These are phyloP conservation scores for Nannizziopsis arthrosporioides DNA, from an alignment of 2,329 filamentous ascomycete species.

Conservation along the genomic window DNA sequence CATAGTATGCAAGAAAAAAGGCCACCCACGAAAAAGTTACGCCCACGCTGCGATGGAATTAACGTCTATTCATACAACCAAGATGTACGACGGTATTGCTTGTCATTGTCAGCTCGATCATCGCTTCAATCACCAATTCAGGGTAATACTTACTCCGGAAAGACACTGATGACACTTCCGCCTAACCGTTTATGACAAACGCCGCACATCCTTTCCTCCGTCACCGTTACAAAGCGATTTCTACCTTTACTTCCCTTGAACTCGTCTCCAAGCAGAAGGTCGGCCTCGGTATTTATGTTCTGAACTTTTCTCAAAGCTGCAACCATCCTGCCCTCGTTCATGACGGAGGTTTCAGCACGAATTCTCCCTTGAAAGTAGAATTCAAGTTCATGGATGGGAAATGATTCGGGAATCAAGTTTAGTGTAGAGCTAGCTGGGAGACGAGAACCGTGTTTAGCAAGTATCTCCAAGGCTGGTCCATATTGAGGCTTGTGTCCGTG, in stretches of 20 bases:
- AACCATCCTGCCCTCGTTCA: conserved; percentile 70
- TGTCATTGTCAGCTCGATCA: conserved; percentile 1
- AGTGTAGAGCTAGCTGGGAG: conserved; percentile 79
- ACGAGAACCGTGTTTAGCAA: conserved; percentile 86
- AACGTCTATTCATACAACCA: conserved; percentile 51
- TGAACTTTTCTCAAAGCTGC: conserved; percentile 66
- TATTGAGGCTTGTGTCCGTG: conserved; percentile 60
- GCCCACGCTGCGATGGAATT: conserved; percentile 18
- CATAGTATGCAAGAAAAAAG: neutral
- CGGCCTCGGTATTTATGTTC: conserved; percentile 63
- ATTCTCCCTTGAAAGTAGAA: conserved; percentile 89
- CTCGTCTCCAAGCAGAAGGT: conserved; percentile 61
- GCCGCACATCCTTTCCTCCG: conserved; percentile 78
- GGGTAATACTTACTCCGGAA: conserved; percentile 56
- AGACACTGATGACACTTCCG: conserved; percentile 77
- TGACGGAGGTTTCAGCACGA: conserved; percentile 66
- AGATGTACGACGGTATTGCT: conserved; percentile 61
- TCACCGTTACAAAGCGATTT: conserved; percentile 63
- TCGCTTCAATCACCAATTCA: neutral
- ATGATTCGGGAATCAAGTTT: conserved; percentile 66
- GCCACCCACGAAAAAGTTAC: conserved; percentile 1
- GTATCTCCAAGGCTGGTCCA: conserved; percentile 67
- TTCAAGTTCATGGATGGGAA: conserved; percentile 68
- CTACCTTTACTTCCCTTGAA: conserved; percentile 44
- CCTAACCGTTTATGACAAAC: conserved; percentile 90